Base-by-base conservation (phyloP, 2,329 filamentous ascomycete species). In the Paraphoma chrysanthemicola region DNA sequence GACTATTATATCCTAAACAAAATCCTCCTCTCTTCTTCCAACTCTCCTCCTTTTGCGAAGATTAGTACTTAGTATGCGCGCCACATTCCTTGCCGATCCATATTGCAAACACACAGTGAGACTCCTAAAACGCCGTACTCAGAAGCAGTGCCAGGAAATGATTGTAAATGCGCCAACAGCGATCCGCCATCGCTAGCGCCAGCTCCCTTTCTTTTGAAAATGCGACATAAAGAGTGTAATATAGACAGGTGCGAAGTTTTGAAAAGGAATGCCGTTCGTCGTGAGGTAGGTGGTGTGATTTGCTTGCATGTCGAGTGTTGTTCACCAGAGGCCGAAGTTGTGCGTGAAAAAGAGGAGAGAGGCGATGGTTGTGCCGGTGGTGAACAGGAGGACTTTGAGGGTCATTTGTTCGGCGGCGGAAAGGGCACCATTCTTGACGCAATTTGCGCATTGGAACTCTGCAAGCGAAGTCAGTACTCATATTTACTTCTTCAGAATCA, bases 381-480 rank as follows among this genome's bases (percentile, higher is more conserved):
- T 87, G 56, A 82, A 79, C 56, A 86, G 63, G 54, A 87, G 73
- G 59, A 86, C 83, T 53, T 80, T 81, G 44, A 88, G 68, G 0
- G 84, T 85, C 67, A 86, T 80, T 48, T 79, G 80, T 64, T 87
- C 83, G 59, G 81, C 77, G 28, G 79, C 72, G 4, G 82, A 84
- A 17, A 86, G 69, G 8, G 84, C 85, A 29, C 74, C 77, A 63
- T 77, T 72, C 39, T 54, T 54, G 38, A 54, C 45, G 76, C 86
- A 89, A 23, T 84, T 87, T 18, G 83, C 80, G 71, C 86, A 89
- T 51, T 75, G 71, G 70, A 76, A 86, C 38, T 83, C 84, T 85
- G 52, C 1, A 11, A 14, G 6, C 6, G 5, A 23, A 44, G 56
- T 68, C 54, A 69, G 62, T 38, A 28, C 10, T 42, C 3, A 44